Conservation (phyloP, 2,329 filamentous ascomycete genomes). For the Talaromyces piceae region DNA sequence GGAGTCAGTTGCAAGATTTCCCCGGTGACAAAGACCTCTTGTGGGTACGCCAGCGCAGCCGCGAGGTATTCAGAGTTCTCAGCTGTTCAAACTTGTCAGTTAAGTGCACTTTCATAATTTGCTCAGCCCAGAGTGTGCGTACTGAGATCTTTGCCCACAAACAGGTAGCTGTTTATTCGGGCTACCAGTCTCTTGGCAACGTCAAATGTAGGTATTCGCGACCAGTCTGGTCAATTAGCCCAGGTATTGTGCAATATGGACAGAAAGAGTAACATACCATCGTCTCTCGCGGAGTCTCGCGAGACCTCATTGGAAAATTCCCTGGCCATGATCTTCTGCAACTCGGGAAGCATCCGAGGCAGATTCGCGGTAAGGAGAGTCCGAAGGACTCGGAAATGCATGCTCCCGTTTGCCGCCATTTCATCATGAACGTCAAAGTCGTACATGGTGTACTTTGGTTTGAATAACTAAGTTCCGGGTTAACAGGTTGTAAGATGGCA, state of each 20-base stretch:
- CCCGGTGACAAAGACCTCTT: neutral
- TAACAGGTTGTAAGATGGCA: neutral
- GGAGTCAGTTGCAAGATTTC: neutral
- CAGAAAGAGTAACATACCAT: neutral
- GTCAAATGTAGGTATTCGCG: neutral
- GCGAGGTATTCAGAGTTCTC: neutral
- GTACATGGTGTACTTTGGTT: slow-evolving; percentile 7
- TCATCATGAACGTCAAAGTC: slow-evolving; percentile 1
- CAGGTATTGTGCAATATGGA: neutral
- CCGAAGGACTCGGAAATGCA: neutral
- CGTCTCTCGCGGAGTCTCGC: neutral
- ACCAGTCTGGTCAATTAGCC: neutral
- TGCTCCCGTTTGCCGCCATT: slow-evolving; percentile 3
- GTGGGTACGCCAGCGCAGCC: slow-evolving; percentile 4
- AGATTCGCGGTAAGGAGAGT: neutral
- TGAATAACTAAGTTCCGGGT: neutral
- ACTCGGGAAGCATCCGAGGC: neutral
- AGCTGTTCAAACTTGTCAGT: neutral
- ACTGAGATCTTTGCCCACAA: neutral
- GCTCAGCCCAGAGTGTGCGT: neutral
- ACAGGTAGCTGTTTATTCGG: neutral
- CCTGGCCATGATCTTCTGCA: neutral
- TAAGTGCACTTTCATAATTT: neutral
- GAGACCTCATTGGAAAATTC: neutral
- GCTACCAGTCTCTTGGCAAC: neutral